Evolutionary conservation across 2,329 filamentous ascomycete genomes (phyloP).

Genomic region (Coniochaeta prunicola): DNA sequence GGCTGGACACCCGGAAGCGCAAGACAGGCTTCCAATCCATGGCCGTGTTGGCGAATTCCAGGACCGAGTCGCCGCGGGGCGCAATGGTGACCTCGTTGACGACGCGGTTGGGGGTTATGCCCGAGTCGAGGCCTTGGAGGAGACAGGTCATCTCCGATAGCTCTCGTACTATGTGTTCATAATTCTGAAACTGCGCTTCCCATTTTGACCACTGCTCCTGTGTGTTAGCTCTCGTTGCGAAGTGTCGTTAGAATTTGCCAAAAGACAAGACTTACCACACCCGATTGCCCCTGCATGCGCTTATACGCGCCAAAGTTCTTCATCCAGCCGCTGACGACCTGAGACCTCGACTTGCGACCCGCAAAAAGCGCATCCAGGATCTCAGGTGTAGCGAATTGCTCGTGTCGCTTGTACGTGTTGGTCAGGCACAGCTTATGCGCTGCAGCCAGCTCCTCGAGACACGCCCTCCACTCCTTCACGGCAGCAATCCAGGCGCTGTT

Average conservation of each 20-base stretch:
- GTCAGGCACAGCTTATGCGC: slow-evolving; percentile 32
- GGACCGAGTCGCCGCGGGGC: slow-evolving; percentile 37
- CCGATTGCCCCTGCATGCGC: slow-evolving; percentile 18
- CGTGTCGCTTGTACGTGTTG: slow-evolving; percentile 37
- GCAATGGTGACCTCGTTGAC: slow-evolving; percentile 36
- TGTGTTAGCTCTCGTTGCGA: background rate
- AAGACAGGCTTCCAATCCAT: slow-evolving; percentile 29
- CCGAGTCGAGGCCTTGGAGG: slow-evolving; percentile 31
- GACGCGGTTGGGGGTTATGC: slow-evolving; percentile 28
- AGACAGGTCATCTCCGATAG: slow-evolving; percentile 30
- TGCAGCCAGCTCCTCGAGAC: slow-evolving; percentile 32
- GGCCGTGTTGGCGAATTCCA: slow-evolving; percentile 41
- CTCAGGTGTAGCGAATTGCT: slow-evolving; percentile 32
- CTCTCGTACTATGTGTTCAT: slow-evolving; percentile 35
- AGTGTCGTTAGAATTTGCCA: no score
- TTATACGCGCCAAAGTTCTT: slow-evolving; percentile 6
- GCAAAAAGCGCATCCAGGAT: slow-evolving; percentile 35
- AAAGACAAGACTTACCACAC: slow-evolving; percentile 26
- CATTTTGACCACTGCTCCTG: slow-evolving; percentile 27
- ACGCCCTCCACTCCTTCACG: slow-evolving; percentile 36
- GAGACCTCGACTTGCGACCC: slow-evolving; percentile 32
- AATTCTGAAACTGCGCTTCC: slow-evolving; percentile 39
- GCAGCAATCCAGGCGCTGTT: slow-evolving; percentile 30
- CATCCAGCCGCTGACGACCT: slow-evolving; percentile 22
- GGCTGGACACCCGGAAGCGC: slow-evolving; percentile 44